These are phyloP conservation scores for Thalassiosira livingstoniorum DNA, from an alignment of 352 stramenopile species.

Conservation along the genomic window DNA sequence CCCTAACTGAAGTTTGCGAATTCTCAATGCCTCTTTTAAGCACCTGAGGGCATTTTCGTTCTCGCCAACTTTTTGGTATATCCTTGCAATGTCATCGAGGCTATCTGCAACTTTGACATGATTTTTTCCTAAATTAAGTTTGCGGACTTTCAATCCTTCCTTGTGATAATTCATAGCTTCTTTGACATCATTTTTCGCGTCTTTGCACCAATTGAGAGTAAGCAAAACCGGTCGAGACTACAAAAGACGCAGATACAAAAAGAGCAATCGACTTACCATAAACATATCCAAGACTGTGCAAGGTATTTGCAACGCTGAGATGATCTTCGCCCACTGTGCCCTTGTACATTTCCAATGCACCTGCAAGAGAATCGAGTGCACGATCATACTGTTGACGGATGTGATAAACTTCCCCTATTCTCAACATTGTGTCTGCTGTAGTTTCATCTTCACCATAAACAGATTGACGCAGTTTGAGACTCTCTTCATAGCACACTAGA, in stretches of 20 bases:
- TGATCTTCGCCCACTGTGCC: slow-evolving; percentile 60
- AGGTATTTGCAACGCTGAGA: slow-evolving; percentile 58
- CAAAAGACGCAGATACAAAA: not conserved
- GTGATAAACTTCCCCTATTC: slow-evolving; percentile 54
- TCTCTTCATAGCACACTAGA: slow-evolving; percentile 57
- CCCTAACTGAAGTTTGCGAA: slow-evolving; percentile 55
- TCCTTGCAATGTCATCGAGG: slow-evolving; percentile 66
- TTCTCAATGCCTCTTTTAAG: slow-evolving; percentile 67
- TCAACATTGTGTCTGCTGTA: slow-evolving; percentile 55
- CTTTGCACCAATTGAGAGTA: not conserved
- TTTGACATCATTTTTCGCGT: slow-evolving; percentile 50
- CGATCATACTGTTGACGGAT: slow-evolving; percentile 45
- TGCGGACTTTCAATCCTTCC: slow-evolving; percentile 60
- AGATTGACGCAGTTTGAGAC: slow-evolving; percentile 45
- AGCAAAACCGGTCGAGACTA: not conserved
- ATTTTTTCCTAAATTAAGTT: slow-evolving; percentile 60
- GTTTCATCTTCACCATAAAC: slow-evolving; percentile 58
- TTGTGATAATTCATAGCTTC: slow-evolving; percentile 70
- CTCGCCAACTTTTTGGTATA: slow-evolving; percentile 70
- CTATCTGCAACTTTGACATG: slow-evolving; percentile 62
- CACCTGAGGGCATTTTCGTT: slow-evolving; percentile 63
- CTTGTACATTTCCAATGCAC: slow-evolving; percentile 58
- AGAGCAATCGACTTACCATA: slow-evolving; percentile 30
- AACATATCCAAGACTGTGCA: slow-evolving; percentile 60
- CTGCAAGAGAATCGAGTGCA: slow-evolving; percentile 47